Conservation (phyloP, 192 early-diverging fungal species). For the Coemansia guatemalensis region DNA sequence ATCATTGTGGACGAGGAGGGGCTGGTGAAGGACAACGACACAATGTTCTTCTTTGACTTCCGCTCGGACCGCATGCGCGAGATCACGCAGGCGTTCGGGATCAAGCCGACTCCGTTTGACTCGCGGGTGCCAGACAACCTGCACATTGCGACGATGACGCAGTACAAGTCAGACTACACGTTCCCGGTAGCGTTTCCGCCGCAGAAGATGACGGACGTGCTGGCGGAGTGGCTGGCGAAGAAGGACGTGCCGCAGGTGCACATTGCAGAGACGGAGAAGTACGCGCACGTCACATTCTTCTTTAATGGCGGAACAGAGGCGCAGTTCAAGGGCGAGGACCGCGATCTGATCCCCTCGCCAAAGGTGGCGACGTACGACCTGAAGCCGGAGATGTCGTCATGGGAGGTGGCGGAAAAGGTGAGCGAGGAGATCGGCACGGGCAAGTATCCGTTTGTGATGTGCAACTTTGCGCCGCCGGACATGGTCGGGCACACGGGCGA, state of each 20-base stretch:
- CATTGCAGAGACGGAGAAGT: constrained; percentile 99
- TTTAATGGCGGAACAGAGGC: constrained; percentile 98
- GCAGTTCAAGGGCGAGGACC: constrained; percentile 85
- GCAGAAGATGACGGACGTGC: constrained; percentile 96
- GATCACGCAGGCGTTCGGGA: constrained; percentile 80
- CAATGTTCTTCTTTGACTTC: constrained; percentile 98
- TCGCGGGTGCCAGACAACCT: constrained; percentile 71
- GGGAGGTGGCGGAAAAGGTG: constrained; percentile 85
- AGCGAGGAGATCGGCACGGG: constrained; percentile 73
- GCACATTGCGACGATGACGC: constrained; percentile 92
- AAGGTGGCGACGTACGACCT: constrained; percentile 98
- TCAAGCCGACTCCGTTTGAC: constrained; percentile 85
- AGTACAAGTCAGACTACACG: constrained; percentile 96
- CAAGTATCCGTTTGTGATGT: constrained; percentile 95
- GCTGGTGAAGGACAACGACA: constrained; percentile 81
- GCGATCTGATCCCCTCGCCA: constrained; percentile 87
- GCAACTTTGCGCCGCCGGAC: constrained; percentile 99
- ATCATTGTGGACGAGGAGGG: constrained; percentile 85
- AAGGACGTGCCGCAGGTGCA: constrained; percentile 87
- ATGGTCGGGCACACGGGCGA: constrained; percentile 98
- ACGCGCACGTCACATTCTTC: constrained; percentile 99
- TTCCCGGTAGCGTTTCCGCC: constrained; percentile 96
- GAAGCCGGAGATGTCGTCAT: constrained; percentile 93
- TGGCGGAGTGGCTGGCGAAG: constrained; percentile 96
- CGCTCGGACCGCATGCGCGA: constrained; percentile 98